A percentile compares a stretch with the other conserved stretches of the same genome.
Conservation (phyloP, 1,284 basidiomycete genomes). For the Apiotrichum siamense region DNA sequence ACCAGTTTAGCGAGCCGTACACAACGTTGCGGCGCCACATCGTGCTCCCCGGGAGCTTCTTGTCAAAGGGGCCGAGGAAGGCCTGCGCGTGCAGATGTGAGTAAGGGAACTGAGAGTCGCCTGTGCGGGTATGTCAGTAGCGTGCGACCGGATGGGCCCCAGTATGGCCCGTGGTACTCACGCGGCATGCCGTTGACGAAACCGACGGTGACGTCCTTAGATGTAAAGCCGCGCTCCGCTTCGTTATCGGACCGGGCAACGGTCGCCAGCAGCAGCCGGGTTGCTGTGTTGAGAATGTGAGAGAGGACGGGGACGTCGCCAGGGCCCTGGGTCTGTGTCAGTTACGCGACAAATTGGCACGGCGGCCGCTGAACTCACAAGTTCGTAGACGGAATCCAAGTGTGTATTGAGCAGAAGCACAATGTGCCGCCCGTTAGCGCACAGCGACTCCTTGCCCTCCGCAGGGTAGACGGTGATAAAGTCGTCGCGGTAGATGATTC, state of each 20-base stretch:
- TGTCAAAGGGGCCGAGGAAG: constrained; percentile 37
- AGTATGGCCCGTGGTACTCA: constrained; percentile 16
- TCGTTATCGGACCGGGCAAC: not conserved
- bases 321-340: constrained; percentile 27
- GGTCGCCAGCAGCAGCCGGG: constrained; percentile 18
- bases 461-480: constrained; percentile 36
- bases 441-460: constrained; percentile 34
- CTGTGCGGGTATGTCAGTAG: constrained; percentile 19
- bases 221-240: constrained; percentile 6
- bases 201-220: constrained; percentile 31
- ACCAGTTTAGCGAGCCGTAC: constrained; percentile 43
- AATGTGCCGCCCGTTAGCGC: constrained; percentile 35
- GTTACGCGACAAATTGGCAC: not conserved
- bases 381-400: constrained; percentile 39
- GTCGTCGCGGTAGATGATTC: constrained; percentile 34
- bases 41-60: constrained; percentile 30
- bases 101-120: constrained; percentile 40
- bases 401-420: constrained; percentile 41
- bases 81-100: constrained; percentile 44
- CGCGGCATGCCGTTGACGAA: constrained; percentile 32
- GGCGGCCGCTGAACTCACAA: constrained; percentile 38
- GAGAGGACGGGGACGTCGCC: constrained; percentile 39
- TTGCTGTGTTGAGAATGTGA: constrained; percentile 31
- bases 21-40: constrained; percentile 43
- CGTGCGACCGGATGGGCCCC: too few species aligned